phyloP scores from a whole-genome alignment of 2,329 filamentous ascomycete species.

The Fusarium sp. region DNA sequence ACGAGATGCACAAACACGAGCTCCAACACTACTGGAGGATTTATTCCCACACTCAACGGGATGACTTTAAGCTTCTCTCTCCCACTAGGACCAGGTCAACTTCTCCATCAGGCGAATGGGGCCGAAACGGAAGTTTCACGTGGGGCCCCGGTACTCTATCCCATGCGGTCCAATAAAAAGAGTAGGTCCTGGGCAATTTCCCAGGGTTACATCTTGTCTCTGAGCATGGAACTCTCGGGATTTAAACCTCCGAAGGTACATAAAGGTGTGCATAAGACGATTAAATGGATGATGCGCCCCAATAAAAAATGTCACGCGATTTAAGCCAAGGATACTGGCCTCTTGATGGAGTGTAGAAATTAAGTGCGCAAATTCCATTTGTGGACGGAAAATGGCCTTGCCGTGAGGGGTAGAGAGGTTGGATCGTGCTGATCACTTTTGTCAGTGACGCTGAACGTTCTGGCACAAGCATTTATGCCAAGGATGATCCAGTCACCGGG shows the following conservation, averaged over 20 bases:
- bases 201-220: slow-evolving; percentile 1
- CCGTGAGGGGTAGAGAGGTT: background rate
- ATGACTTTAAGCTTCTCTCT: slow-evolving; percentile 9
- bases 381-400: background rate
- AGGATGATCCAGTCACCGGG: background rate
- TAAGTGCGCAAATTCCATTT: background rate
- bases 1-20: background rate
- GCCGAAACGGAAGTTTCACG: slow-evolving; percentile 6
- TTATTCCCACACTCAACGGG: slow-evolving; percentile 1
- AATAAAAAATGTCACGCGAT: slow-evolving; percentile 4
- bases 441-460: background rate
- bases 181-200: background rate
- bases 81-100: background rate
- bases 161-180: slow-evolving; percentile 31
- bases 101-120: background rate
- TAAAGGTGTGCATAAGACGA: background rate
- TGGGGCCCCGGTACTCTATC: background rate
- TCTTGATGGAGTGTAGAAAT: background rate
- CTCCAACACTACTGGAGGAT: slow-evolving; percentile 4
- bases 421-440: background rate
- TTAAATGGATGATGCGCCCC: slow-evolving; percentile 22
- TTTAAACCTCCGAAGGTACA: slow-evolving; percentile 1
- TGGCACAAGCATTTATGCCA: background rate
- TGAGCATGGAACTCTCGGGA: slow-evolving; percentile 6
- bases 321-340: background rate